A percentile compares a stretch with the other conserved stretches of the same genome.
Conservation (phyloP, 2,329 filamentous ascomycete species). For the Venturia pyrina region DNA sequence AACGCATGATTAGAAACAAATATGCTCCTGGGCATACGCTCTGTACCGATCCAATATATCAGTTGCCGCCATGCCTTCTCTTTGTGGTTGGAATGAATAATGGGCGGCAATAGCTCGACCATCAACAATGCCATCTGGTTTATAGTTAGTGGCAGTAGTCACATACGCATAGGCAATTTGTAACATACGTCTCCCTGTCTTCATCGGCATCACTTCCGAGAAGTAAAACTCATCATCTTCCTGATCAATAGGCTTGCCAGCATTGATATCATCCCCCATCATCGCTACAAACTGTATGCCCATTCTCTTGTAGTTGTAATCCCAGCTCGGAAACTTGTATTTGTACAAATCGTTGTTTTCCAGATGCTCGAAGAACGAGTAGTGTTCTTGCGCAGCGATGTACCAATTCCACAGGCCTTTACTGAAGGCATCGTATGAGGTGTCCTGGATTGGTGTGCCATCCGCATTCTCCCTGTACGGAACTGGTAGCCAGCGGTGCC, state of each 20-base stretch:
- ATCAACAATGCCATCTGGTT: constrained; percentile 37
- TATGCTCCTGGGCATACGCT: constrained; percentile 42
- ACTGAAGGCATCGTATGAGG: constrained; percentile 37
- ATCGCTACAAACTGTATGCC: constrained; percentile 47
- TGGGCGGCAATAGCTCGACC: constrained; percentile 45
- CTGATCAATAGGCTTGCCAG: constrained; percentile 34
- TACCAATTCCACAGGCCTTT: constrained; percentile 40
- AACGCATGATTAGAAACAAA: constrained; percentile 28
- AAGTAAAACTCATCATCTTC: constrained; percentile 39
- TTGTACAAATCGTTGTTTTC: constrained; percentile 17
- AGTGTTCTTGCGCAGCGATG: constrained; percentile 36
- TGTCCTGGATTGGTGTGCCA: constrained; percentile 37
- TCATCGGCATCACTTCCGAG: constrained; percentile 28
- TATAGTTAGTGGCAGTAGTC: background rate
- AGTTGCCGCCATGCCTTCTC: constrained; percentile 35
- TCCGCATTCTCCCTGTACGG: constrained; percentile 27
- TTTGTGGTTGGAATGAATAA: constrained; percentile 39
- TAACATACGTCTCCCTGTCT: constrained; percentile 26
- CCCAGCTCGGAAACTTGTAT: constrained; percentile 27
- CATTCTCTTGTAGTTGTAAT: constrained; percentile 40
- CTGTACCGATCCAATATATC: constrained; percentile 46
- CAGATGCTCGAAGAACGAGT: constrained; percentile 25
- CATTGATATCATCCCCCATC: constrained; percentile 42
- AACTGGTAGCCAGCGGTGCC: constrained; percentile 44
- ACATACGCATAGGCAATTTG: too few species aligned